These are phyloP conservation scores for Herpetospermum pedunculosum DNA, from an alignment of 306 rosid genomes.

Conservation along the genomic window DNA sequence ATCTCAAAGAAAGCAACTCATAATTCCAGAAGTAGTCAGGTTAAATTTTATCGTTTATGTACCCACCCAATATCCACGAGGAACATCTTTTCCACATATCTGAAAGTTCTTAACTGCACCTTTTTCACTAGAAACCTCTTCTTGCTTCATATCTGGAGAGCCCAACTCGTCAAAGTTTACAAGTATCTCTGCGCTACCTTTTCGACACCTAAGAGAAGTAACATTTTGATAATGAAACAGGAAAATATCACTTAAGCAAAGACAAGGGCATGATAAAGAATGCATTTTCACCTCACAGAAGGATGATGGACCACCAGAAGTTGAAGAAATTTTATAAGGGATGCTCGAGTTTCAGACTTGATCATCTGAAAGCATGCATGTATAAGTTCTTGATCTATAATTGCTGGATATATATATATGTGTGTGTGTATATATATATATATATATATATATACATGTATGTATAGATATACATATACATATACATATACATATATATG, in stretches of 20 bases:
- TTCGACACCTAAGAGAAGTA: conserved; percentile 66
- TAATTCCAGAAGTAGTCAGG: neutral
- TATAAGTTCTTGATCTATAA: neutral
- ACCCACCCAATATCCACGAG: conserved; percentile 96
- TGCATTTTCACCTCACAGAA: conserved; percentile 52
- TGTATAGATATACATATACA: too few species aligned
- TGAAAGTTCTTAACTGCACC: conserved; percentile 30
- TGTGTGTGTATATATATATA: too few species aligned
- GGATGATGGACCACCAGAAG: conserved; percentile 85
- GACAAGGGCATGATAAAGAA: conserved; percentile 5
- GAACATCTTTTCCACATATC: conserved; percentile 86
- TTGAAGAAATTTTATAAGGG: conserved; percentile 79
- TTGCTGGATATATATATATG: neutral
- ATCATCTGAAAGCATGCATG: conserved; percentile 45
- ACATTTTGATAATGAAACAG: conserved; percentile 15
- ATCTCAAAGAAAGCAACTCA: neutral
- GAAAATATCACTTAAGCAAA: conserved; percentile 5
- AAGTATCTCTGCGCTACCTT: conserved; percentile 80
- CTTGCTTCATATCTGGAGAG: conserved; percentile 41
- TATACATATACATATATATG: too few species aligned
- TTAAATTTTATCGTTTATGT: conserved; percentile 11
- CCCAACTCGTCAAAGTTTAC: conserved; percentile 71
- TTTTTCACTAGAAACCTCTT: conserved; percentile 26
- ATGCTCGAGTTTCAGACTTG: conserved; percentile 66
- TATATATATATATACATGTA: neutral